Base-by-base conservation (phyloP, 768 basidiomycete species). In the Podaxis rugospora region DNA sequence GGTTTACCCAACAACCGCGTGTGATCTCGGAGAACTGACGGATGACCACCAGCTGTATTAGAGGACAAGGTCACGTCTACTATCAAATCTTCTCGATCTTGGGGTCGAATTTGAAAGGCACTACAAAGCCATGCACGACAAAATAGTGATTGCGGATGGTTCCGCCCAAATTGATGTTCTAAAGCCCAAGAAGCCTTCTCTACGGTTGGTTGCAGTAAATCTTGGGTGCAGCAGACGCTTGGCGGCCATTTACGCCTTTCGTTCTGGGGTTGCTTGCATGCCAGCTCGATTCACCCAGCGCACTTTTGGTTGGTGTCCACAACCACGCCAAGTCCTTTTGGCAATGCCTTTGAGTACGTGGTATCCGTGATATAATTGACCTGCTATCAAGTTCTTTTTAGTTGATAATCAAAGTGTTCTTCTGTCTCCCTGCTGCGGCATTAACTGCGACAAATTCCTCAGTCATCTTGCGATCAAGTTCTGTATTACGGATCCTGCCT, bases 61-160 rank as follows among this genome's bases (percentile, higher is more conserved):
- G 88, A 82, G 83, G 70, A 88, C 85, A 63, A 55, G 79, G 25
- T 27, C 27, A 27, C 27, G 4, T 23, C 6, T 28, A 16, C 2
- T 7, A 18, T 21, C 42, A 18, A 44, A 55, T 55, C 40, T 32
- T 25, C 40, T 44, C 40, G 66, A 5, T 37, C 13, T 51, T 13
- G 39, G 39, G 55, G 42, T 27, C 36, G 62, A 5, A n/a, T 44
- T 13, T 36, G 47, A 25, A 40, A 37, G 16, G n/a, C 2, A 9
- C 42, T 18, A n/a, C 13, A n/a, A 88, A 83, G 92, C 93, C 65
- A 92, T 93, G n/a, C 90, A 93, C 65, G 92, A 95, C 68, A 78
- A 85, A 44, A 77, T 89, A 51, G 87, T 85, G 0, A 92, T 92
- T 13, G 84, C 87, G 4, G 85, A 87, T 32, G 93, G 92, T 1